Percentiles rank a stretch among this genome's conserved stretches.
Evolutionary conservation across 2,329 filamentous ascomycete genomes (phyloP).

Genomic region (Sporothrix dimorphospora): DNA sequence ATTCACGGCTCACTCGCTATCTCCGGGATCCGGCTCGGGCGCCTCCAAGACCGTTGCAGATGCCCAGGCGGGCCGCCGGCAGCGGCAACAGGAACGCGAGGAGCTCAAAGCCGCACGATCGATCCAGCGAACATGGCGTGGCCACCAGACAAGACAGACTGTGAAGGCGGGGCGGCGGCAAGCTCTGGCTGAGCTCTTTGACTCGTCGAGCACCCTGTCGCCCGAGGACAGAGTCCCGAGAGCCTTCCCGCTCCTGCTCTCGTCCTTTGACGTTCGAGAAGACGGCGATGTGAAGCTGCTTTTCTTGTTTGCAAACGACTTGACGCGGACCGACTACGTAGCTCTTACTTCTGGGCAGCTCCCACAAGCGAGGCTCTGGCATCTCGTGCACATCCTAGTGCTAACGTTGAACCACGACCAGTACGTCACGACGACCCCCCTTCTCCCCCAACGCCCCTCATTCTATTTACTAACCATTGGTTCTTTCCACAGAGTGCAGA

Average conservation of each 20-base stretch:
- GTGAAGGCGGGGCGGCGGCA: conserved; percentile 61
- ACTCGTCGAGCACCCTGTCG: conserved; percentile 39
- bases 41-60: conserved; percentile 78
- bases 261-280: conserved; percentile 51
- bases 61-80: conserved; percentile 82
- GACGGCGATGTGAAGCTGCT: conserved; percentile 55
- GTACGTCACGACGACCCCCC: conserved; percentile 30
- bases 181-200: conserved; percentile 66
- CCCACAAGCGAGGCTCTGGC: conserved; percentile 40
- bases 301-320: conserved; percentile 50
- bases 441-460: not conserved
- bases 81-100: conserved; percentile 79
- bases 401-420: conserved; percentile 39
- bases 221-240: conserved; percentile 43
- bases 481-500: not conserved
- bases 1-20: conserved; percentile 68
- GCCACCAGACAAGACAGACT: conserved; percentile 64
- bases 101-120: conserved; percentile 71
- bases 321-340: conserved; percentile 43
- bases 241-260: conserved; percentile 54
- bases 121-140: conserved; percentile 84
- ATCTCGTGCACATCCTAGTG: conserved; percentile 46
- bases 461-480: not conserved
- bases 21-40: conserved; percentile 59
- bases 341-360: conserved; percentile 42